phyloP scores from a whole-genome alignment of 1,284 basidiomycete genomes.

The Waitea zeae region DNA sequence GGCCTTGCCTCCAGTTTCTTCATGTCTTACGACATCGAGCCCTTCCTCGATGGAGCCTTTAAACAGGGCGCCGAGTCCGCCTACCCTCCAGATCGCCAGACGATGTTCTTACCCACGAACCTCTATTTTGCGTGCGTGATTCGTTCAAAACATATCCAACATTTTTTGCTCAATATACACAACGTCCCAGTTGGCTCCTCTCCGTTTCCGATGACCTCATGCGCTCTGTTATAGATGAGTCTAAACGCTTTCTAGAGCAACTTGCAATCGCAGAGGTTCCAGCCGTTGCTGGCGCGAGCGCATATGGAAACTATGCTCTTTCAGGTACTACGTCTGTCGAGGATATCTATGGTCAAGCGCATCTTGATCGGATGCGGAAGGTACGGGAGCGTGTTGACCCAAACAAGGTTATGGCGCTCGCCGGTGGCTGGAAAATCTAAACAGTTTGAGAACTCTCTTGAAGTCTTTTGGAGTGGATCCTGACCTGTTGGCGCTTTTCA shows the following conservation, averaged over 20 bases:
- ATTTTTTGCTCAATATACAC: no score
- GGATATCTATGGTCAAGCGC: conserved; percentile 28
- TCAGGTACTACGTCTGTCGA: conserved; percentile 24
- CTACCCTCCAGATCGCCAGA: conserved; percentile 26
- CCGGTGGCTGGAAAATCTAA: conserved; percentile 34
- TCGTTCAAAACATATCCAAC: no score
- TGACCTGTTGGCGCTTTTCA: no score
- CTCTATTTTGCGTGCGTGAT: conserved; percentile 33
- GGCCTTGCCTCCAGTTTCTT: conserved; percentile 10
- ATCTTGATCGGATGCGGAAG: conserved; percentile 19
- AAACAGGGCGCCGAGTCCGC: conserved; percentile 22
- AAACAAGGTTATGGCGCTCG: conserved; percentile 32
- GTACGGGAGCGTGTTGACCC: conserved; percentile 30
- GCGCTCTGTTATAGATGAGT: conserved; percentile 19
- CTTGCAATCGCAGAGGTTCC: conserved; percentile 26
- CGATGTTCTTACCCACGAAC: conserved; percentile 26
- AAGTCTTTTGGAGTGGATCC: no score
- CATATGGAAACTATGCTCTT: conserved; percentile 38
- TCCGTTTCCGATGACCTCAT: conserved; percentile 19
- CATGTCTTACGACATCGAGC: conserved; percentile 34
- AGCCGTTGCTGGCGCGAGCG: conserved; percentile 17
- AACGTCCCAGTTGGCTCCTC: no score
- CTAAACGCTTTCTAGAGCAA: conserved; percentile 17
- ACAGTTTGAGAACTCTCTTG: no score
- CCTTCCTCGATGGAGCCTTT: conserved; percentile 29